phyloP scores from a whole-genome alignment of 163 green algal species.

The Scenedesmus sp. region DNA sequence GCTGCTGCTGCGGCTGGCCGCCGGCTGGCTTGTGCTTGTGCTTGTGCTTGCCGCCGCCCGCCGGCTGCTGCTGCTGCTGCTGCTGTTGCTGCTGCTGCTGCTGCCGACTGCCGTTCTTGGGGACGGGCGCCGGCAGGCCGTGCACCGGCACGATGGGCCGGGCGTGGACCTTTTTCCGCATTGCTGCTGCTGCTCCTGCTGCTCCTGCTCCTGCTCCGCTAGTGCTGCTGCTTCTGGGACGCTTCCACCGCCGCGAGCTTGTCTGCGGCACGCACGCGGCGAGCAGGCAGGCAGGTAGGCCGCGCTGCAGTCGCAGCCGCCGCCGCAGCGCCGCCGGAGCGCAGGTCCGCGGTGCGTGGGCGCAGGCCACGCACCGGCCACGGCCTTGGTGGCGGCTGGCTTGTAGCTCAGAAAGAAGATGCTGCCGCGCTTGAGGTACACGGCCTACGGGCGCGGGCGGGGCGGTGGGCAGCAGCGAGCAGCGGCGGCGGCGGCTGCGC shows the following conservation, averaged over 20 bases:
- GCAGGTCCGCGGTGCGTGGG: no score
- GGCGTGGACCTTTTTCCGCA: conserved; percentile 5
- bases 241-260: neutral
- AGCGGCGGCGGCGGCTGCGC: no score
- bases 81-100: neutral
- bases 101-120: conserved; percentile 9
- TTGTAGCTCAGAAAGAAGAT: conserved; percentile 32
- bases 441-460: conserved; percentile 30
- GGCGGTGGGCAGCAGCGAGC: no score
- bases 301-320: no score
- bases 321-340: no score
- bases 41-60: neutral
- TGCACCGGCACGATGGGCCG: conserved; percentile 24
- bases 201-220: conserved; percentile 14
- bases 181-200: neutral
- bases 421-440: conserved; percentile 15
- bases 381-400: neutral
- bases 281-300: no score
- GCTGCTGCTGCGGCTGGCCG: conserved; percentile 4
- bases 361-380: conserved; percentile 15
- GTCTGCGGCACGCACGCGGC: conserved; percentile 13
- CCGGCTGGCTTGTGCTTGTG: neutral
- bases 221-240: conserved; percentile 6
- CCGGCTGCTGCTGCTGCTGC: conserved; percentile 19
- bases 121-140: neutral